Percentiles rank a stretch among this genome's conserved stretches.
These are phyloP conservation scores for Raddia distichophylla DNA, from an alignment of 176 grass and related monocot species.

Conservation along the genomic window DNA sequence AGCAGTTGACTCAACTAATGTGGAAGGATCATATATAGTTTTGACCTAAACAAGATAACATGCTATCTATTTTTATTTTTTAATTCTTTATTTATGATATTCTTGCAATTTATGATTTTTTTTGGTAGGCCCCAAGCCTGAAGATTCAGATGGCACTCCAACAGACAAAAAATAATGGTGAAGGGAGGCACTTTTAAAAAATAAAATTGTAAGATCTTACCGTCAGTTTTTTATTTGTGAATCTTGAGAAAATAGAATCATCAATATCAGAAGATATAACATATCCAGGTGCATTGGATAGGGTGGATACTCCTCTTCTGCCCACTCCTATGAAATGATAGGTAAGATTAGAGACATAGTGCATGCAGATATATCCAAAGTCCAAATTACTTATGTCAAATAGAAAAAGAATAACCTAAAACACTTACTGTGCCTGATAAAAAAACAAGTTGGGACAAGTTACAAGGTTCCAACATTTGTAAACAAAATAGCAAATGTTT, in stretches of 20 bases:
- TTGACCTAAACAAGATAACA: background rate
- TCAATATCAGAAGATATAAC: constrained; percentile 85
- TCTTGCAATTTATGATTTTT: background rate
- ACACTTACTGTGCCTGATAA: constrained; percentile 4
- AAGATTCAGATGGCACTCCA: background rate
- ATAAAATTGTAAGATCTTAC: constrained; percentile 46
- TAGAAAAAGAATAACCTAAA: background rate
- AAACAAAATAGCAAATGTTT: background rate
- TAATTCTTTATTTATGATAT: background rate
- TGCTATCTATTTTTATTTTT: background rate
- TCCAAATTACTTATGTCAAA: background rate
- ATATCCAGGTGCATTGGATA: constrained; percentile 96
- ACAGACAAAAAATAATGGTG: background rate
- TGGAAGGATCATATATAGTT: background rate
- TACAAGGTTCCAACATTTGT: background rate
- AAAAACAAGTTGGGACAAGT: background rate
- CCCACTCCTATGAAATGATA: constrained; percentile 75
- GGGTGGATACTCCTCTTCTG: constrained; percentile 81
- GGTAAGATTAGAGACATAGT: constrained; percentile 18
- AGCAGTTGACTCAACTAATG: background rate
- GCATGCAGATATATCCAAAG: background rate
- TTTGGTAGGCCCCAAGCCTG: background rate
- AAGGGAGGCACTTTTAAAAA: background rate
- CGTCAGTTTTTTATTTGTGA: constrained; percentile 59
- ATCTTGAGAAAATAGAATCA: constrained; percentile 60